Base-by-base conservation (phyloP, 139 green algal genomes). In the Ostreobium quekettii region DNA sequence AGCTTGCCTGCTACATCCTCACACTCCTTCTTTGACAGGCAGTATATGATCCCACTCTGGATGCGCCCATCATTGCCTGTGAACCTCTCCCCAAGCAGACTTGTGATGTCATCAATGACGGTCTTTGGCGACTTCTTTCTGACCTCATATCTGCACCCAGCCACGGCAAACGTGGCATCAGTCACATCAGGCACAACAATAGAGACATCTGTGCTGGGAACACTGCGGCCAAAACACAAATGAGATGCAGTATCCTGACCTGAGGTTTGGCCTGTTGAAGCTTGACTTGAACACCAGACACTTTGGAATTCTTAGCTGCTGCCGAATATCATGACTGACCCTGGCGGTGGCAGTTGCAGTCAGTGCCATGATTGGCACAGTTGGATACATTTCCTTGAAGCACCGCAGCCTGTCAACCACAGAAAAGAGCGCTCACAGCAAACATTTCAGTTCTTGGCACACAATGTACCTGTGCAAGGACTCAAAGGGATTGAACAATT, bases 221-320 rank as follows among this genome's bases (percentile, higher is more conserved):
- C n/a, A n/a, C n/a, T n/a, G n/a, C n/a, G n/a, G n/a, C n/a, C n/a
- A n/a, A n/a, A n/a, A n/a, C n/a, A n/a, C n/a, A n/a, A n/a, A n/a
- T n/a, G n/a, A n/a, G n/a, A n/a, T n/a, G n/a, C n/a, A 26, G 11
- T 53, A 53, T 53, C 4, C 71, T 33, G 56, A 82, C 80, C 76
- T 78, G 4, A 98, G 82, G 80, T 97, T 98, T 22, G 82, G 74
- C 22, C 93, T 71, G 82, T 99, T 97, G 83, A 98, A 96, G 70
- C 81, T 90, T 31, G 80, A 89, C 61, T 86, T 81, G 77, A 97
- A 95, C 15, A 83, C 77, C 26, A 95, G 62, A 65, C 86, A 91
- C 58, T 74, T 36, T 5, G 68, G 66, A 19, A 91, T 79, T 39
- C 56, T 47, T 38, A 88, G 76, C 76, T 88, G 82, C 67, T 74